These are phyloP conservation scores for Triadica sebifera DNA, from an alignment of 345 rosid genomes.

Conservation along the genomic window DNA sequence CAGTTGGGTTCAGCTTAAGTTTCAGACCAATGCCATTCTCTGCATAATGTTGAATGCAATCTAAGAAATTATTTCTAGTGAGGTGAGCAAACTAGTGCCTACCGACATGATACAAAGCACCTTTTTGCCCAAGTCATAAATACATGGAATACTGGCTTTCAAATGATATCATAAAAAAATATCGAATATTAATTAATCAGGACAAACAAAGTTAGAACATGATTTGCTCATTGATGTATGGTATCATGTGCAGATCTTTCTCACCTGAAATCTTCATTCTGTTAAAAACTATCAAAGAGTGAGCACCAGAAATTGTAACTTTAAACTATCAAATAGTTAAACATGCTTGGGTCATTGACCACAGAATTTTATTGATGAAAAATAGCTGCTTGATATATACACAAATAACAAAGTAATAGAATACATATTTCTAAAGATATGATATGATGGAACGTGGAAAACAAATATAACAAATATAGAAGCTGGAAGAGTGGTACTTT, in stretches of 20 bases:
- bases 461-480: not conserved
- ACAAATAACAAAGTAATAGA: no score
- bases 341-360: not conserved
- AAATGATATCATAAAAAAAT: no score
- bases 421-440: no score
- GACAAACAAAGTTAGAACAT: not conserved
- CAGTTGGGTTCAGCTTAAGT: not conserved
- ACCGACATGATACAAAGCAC: not conserved
- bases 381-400: no score
- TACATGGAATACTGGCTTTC: not conserved
- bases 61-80: not conserved
- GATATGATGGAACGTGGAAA: no score
- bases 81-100: not conserved
- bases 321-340: not conserved
- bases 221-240: not conserved
- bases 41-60: not conserved
- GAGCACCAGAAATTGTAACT: not conserved
- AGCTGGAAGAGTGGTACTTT: conserved; percentile 11
- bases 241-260: not conserved
- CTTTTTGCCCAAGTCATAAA: not conserved
- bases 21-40: not conserved
- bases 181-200: no score
- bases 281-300: not conserved
- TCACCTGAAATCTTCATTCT: not conserved
- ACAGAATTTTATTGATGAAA: not conserved